These are phyloP conservation scores for Hyphodiscus hymeniophilus DNA, from an alignment of 495 filamentous ascomycete genomes.

Conservation along the genomic window DNA sequence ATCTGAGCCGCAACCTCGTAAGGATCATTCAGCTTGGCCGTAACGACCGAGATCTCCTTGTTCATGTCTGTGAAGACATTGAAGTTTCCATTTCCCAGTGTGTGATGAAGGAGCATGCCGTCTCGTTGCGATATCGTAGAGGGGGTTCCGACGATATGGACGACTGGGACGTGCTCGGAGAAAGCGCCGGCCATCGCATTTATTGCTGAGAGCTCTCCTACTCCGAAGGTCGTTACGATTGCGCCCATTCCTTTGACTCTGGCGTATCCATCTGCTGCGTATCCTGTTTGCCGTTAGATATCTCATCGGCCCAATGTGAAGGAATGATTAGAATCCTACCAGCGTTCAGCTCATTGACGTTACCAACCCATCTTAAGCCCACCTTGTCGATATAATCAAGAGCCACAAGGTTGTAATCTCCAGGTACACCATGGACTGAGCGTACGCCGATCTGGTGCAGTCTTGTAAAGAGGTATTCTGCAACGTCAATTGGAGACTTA, in stretches of 20 bases:
- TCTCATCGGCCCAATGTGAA: background rate
- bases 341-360: slow-evolving; percentile 77
- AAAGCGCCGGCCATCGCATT: slow-evolving; percentile 67
- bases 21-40: slow-evolving; percentile 60
- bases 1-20: slow-evolving; percentile 64
- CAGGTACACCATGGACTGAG: slow-evolving; percentile 63
- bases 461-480: slow-evolving; percentile 61
- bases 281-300: slow-evolving; percentile 33
- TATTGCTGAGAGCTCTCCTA: slow-evolving; percentile 69
- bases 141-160: slow-evolving; percentile 76
- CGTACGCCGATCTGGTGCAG: slow-evolving; percentile 61
- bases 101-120: slow-evolving; percentile 79
- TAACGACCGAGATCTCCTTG: slow-evolving; percentile 58
- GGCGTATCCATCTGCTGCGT: slow-evolving; percentile 76
- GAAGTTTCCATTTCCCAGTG: slow-evolving; percentile 85
- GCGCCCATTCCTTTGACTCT: slow-evolving; percentile 65
- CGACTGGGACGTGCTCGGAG: slow-evolving; percentile 66
- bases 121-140: slow-evolving; percentile 49
- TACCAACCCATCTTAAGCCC: slow-evolving; percentile 69
- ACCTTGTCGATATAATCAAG: slow-evolving; percentile 57
- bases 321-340: slow-evolving; percentile 28
- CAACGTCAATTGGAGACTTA: slow-evolving; percentile 38
- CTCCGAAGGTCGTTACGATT: slow-evolving; percentile 71
- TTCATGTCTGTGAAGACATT: slow-evolving; percentile 80
- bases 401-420: slow-evolving; percentile 66